These are phyloP conservation scores for Saccharomycopsis capsularis DNA, from an alignment of 805 yeast genomes.

Conservation along the genomic window DNA sequence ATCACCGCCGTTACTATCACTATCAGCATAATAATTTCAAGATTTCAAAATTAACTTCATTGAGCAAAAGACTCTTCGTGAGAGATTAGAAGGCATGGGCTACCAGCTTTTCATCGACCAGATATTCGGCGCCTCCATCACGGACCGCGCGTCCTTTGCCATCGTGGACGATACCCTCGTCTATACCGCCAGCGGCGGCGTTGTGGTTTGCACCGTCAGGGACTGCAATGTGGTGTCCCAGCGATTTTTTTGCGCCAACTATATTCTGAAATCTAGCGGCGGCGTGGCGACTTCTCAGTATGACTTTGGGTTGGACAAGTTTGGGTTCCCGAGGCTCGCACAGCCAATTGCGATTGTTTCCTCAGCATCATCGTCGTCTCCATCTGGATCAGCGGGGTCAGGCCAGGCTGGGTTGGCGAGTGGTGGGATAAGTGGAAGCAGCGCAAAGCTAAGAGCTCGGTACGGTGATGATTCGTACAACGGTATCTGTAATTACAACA, in stretches of 20 bases:
- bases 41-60: too few relatives aligned
- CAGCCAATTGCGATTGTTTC: slow-evolving; percentile 2
- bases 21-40: too few relatives aligned
- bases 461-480: background rate
- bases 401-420: too few relatives aligned
- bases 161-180: background rate
- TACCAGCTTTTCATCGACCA: background rate
- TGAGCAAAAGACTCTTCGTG: too few relatives aligned
- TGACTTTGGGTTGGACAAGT: too few relatives aligned
- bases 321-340: slow-evolving; percentile 1
- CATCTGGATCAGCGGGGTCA: too few relatives aligned
- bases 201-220: slow-evolving; percentile 2
- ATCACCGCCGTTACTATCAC: too few relatives aligned
- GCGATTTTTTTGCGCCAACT: slow-evolving; percentile 8
- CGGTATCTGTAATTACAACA: background rate
- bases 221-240: background rate
- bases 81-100: too few relatives aligned
- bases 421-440: too few relatives aligned
- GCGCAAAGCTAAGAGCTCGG: too few relatives aligned
- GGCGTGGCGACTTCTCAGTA: too few relatives aligned
- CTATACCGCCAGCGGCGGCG: slow-evolving; percentile 8
- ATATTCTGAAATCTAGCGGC: background rate
- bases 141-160: background rate
- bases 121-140: slow-evolving; percentile 7
- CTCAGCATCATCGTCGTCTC: background rate